Percentiles rank a stretch among this genome's conserved stretches.
Evolutionary conservation across 2,329 filamentous ascomycete genomes (phyloP).

Genomic region (Aureobasidium subglaciale): DNA sequence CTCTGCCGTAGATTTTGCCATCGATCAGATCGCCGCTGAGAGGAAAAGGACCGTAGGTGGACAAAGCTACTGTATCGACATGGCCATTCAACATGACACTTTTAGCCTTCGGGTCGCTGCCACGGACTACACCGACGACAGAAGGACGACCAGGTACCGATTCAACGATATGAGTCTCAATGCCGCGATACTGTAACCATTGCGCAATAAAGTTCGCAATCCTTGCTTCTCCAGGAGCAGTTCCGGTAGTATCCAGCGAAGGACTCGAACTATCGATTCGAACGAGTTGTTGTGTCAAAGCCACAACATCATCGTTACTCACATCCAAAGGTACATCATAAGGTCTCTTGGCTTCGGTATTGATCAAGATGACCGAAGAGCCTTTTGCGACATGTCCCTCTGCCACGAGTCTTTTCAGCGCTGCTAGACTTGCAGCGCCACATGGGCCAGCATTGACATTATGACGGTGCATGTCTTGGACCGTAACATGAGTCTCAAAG

Average conservation of each 20-base stretch:
- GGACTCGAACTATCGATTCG: not conserved
- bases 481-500: conserved; percentile 53
- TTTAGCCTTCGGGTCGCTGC: not conserved
- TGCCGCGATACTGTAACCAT: conserved; percentile 8
- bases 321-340: conserved; percentile 34
- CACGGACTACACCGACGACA: not conserved
- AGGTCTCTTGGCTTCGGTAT: conserved; percentile 55
- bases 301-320: not conserved
- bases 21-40: not conserved
- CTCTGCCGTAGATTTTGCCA: not conserved
- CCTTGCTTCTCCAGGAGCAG: not conserved
- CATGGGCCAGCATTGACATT: conserved; percentile 54
- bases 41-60: not conserved
- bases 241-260: not conserved
- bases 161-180: not conserved
- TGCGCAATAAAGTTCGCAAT: not conserved
- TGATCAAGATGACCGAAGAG: conserved; percentile 58
- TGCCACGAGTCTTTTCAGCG: conserved; percentile 45
- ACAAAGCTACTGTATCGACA: not conserved
- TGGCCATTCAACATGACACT: not conserved
- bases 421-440: conserved; percentile 53
- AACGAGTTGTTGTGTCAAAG: not conserved
- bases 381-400: conserved; percentile 35
- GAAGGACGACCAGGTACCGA: not conserved
- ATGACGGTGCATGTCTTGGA: conserved; percentile 44